These are phyloP conservation scores for Psophocarpus tetragonolobus DNA, from an alignment of 306 rosid genomes.

Conservation along the genomic window DNA sequence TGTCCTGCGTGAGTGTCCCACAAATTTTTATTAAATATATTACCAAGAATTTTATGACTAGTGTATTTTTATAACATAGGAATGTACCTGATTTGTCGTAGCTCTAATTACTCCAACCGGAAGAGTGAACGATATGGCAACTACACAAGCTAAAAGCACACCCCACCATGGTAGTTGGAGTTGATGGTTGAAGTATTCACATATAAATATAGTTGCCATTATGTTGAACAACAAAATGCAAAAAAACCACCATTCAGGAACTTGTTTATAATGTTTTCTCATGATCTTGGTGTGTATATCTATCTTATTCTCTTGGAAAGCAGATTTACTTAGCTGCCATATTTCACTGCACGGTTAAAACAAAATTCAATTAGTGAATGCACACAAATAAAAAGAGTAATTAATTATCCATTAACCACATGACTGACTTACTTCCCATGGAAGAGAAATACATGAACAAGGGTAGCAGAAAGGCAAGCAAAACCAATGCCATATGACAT, in stretches of 20 bases:
- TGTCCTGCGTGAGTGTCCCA: neutral
- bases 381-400: too few species aligned
- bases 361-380: neutral
- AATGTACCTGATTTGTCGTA: conserved; percentile 73
- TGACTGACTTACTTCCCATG: conserved; percentile 73
- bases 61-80: neutral
- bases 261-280: conserved; percentile 64
- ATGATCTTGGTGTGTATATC: conserved; percentile 87
- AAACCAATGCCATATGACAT: conserved; percentile 64
- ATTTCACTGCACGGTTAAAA: conserved; percentile 58
- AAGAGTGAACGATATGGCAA: conserved; percentile 73
- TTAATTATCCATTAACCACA: too few species aligned
- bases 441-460: conserved; percentile 74
- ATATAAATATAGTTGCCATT: conserved; percentile 47
- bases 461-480: conserved; percentile 76
- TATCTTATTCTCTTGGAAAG: conserved; percentile 57
- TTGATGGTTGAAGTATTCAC: conserved; percentile 60
- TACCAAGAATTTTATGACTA: neutral
- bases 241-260: conserved; percentile 84
- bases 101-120: conserved; percentile 78
- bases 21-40: neutral
- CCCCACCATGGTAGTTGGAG: conserved; percentile 95
- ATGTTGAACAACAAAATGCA: conserved; percentile 66
- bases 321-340: conserved; percentile 70
- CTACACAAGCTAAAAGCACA: conserved; percentile 64